These are phyloP conservation scores for Plasmodium ovale DNA, from an alignment of 169 alveolate species.

Conservation along the genomic window DNA sequence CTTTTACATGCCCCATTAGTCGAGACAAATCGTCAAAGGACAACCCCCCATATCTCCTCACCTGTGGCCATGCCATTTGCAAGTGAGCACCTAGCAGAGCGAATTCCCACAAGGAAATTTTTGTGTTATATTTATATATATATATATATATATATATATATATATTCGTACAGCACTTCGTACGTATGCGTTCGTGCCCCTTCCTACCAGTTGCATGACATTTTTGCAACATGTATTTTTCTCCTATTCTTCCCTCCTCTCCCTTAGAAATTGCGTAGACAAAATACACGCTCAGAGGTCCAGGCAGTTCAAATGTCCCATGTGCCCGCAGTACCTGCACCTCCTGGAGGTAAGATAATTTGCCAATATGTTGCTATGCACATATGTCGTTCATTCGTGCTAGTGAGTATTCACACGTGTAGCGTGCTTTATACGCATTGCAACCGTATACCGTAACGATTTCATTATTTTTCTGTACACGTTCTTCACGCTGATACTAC, in stretches of 20 bases:
- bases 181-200: not conserved
- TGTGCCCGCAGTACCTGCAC: constrained; percentile 71
- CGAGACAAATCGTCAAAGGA: constrained; percentile 73
- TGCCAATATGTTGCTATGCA: not conserved
- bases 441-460: too few relatives aligned
- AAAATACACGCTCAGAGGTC: constrained; percentile 74
- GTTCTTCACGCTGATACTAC: too few relatives aligned
- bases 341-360: constrained; percentile 33
- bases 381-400: too few relatives aligned
- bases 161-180: not conserved
- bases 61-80: constrained; percentile 82
- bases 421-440: too few relatives aligned
- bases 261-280: constrained; percentile 58
- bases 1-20: constrained; percentile 79
- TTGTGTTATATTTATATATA: too few relatives aligned
- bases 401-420: too few relatives aligned
- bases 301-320: constrained; percentile 72
- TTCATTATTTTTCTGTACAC: too few relatives aligned
- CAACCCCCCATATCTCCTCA: constrained; percentile 74
- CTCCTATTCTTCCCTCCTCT: not conserved
- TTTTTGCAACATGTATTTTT: too few relatives aligned
- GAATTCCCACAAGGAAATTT: too few relatives aligned
- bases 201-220: too few relatives aligned
- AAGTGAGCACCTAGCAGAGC: constrained; percentile 49
- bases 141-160: not conserved